Evolutionary conservation across 163 green algal genomes (phyloP).

Genomic region (Volvox carteri): DNA sequence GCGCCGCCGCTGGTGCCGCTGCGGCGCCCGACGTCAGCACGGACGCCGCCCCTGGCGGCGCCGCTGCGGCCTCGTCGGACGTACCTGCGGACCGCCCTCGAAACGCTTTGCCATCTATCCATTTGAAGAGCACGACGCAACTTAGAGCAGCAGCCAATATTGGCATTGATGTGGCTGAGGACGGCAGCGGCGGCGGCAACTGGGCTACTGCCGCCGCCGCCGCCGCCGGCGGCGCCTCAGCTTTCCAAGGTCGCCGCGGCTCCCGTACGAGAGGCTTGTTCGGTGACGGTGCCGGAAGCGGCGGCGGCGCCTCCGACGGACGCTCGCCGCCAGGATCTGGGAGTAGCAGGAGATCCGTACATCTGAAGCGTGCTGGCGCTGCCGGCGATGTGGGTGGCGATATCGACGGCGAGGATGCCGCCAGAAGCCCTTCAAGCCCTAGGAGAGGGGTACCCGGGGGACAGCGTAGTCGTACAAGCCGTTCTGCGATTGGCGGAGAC

Average conservation of each 20-base stretch:
- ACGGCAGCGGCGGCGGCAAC: neutral
- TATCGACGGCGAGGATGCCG: neutral
- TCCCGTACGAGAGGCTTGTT: neutral
- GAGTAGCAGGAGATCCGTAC: neutral
- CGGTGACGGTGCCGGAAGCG: neutral
- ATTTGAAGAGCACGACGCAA: neutral
- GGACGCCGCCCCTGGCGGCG: neutral
- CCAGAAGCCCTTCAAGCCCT: neutral
- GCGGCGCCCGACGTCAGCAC: neutral
- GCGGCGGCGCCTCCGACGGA: neutral
- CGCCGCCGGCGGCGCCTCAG: neutral
- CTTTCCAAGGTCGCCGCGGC: neutral
- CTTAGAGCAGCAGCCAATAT: neutral
- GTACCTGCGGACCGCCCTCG: neutral
- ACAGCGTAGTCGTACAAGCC: neutral
- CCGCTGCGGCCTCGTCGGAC: neutral
- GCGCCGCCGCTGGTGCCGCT: neutral
- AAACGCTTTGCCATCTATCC: neutral
- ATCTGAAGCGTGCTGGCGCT: neutral
- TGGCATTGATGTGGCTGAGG: neutral
- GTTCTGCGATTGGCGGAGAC: neutral
- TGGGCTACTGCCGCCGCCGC: neutral
- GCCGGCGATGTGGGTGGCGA: neutral
- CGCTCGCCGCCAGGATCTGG: neutral
- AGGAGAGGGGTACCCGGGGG: neutral